phyloP scores from a whole-genome alignment of 2,329 filamentous ascomycete species.

The Blastomyces percursus region DNA sequence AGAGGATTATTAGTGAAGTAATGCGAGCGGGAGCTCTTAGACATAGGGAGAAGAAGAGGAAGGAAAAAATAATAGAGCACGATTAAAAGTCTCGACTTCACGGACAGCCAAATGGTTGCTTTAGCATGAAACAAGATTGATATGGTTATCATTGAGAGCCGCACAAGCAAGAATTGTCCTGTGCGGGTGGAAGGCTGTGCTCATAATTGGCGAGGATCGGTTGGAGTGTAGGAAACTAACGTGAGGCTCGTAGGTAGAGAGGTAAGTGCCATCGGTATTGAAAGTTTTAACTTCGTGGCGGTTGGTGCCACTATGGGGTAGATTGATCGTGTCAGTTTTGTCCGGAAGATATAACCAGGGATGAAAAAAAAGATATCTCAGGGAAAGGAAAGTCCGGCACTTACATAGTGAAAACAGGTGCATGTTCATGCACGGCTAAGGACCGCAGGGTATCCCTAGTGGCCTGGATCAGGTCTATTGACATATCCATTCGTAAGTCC shows the following conservation, averaged over 20 bases:
- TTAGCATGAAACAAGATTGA: slow-evolving; percentile 71
- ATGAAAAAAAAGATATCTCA: slow-evolving; percentile 1
- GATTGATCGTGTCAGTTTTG: background rate
- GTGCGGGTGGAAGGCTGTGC: slow-evolving; percentile 92
- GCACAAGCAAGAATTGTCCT: slow-evolving; percentile 82
- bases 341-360: slow-evolving; percentile 12
- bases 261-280: slow-evolving; percentile 69
- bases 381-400: slow-evolving; percentile 27
- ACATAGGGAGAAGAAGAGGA: background rate
- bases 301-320: slow-evolving; percentile 60
- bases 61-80: no score
- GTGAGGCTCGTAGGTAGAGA: slow-evolving; percentile 81
- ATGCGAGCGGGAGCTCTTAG: background rate
- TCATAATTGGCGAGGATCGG: slow-evolving; percentile 68
- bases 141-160: slow-evolving; percentile 73
- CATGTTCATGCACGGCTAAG: slow-evolving; percentile 86
- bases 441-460: slow-evolving; percentile 71
- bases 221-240: slow-evolving; percentile 76
- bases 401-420: slow-evolving; percentile 90
- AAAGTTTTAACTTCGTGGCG: slow-evolving; percentile 83
- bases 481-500: slow-evolving; percentile 82
- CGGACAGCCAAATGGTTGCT: background rate
- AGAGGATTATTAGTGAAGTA: background rate
- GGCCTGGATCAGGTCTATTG: slow-evolving; percentile 61
- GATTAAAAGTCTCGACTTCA: background rate